These are phyloP conservation scores for Fistulinella cinereoalba DNA, from an alignment of 1,284 basidiomycete genomes.

Conservation along the genomic window DNA sequence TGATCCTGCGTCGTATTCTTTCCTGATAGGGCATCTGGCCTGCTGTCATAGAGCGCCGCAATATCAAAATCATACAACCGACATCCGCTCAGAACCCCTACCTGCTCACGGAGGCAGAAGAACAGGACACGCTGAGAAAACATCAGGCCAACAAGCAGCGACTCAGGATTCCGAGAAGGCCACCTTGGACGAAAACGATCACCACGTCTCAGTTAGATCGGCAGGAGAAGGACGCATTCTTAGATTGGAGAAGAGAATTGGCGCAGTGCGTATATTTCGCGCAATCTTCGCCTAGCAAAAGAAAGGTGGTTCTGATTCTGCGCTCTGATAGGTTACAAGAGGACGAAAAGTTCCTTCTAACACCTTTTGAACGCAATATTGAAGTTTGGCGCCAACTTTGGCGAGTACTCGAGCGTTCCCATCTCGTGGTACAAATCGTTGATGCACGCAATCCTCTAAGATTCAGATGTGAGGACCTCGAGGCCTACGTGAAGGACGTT, in stretches of 20 bases:
- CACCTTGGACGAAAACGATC: slow-evolving; percentile 82
- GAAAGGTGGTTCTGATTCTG: background rate
- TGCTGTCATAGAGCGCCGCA: slow-evolving; percentile 70
- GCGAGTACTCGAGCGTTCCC: slow-evolving; percentile 92
- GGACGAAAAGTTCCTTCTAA: slow-evolving; percentile 77
- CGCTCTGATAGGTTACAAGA: slow-evolving; percentile 66
- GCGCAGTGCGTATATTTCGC: slow-evolving; percentile 62
- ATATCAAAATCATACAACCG: slow-evolving; percentile 85
- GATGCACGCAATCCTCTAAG: slow-evolving; percentile 90
- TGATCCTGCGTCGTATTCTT: background rate
- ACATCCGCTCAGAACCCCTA: slow-evolving; percentile 79
- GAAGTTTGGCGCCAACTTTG: slow-evolving; percentile 97
- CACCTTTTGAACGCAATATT: slow-evolving; percentile 93
- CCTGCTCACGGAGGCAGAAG: slow-evolving; percentile 82
- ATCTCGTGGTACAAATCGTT: slow-evolving; percentile 93
- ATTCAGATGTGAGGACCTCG: slow-evolving; percentile 92
- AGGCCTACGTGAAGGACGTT: slow-evolving; percentile 80
- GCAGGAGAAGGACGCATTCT: slow-evolving; percentile 84
- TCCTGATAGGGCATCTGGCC: slow-evolving; percentile 6
- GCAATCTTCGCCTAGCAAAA: background rate
- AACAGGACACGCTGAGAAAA: slow-evolving; percentile 68
- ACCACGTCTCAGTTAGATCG: slow-evolving; percentile 76
- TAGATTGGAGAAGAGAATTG: slow-evolving; percentile 89
- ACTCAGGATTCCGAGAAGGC: slow-evolving; percentile 81
- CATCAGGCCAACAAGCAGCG: slow-evolving; percentile 72